Conservation (phyloP, 2,329 filamentous ascomycete species). For the Exophiala sp. region DNA sequence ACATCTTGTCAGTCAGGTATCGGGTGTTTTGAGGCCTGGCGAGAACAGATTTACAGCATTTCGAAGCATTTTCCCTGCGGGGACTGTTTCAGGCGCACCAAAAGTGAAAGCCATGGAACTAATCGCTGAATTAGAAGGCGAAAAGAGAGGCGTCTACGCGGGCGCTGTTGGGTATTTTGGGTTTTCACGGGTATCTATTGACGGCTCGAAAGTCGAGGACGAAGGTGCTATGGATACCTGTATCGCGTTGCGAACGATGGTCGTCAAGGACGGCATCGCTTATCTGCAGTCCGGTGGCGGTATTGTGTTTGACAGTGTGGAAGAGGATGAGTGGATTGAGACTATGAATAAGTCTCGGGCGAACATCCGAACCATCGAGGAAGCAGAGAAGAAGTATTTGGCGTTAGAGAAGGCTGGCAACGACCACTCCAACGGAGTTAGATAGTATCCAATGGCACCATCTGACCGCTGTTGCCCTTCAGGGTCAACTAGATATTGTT, state of each 20-base stretch:
- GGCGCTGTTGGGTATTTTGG: conserved; percentile 97
- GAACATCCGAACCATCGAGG: conserved; percentile 82
- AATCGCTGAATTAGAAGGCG: conserved; percentile 87
- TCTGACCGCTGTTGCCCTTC: too few relatives aligned
- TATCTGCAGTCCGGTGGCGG: conserved; percentile 86
- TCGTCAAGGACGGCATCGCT: conserved; percentile 84
- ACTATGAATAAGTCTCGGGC: conserved; percentile 94
- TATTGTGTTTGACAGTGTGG: conserved; percentile 92
- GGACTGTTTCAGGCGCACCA: conserved; percentile 90
- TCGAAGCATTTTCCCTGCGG: conserved; percentile 92
- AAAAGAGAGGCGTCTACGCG: conserved; percentile 93
- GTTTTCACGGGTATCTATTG: conserved; percentile 67
- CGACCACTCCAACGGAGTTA: conserved; percentile 17
- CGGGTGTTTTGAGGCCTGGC: conserved; percentile 74
- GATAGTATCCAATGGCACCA: conserved; percentile 5
- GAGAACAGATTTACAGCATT: conserved; percentile 95
- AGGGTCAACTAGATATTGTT: too few relatives aligned
- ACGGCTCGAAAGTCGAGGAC: conserved; percentile 53
- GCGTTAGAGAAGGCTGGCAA: conserved; percentile 35
- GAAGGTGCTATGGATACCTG: conserved; percentile 92
- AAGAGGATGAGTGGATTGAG: conserved; percentile 88
- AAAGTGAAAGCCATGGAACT: conserved; percentile 97
- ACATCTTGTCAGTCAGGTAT: conserved; percentile 94
- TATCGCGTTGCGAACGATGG: conserved; percentile 83
- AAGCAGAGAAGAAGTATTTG: conserved; percentile 69